phyloP scores from a whole-genome alignment of 1,139 yeast species.

The Kluyveromyces sp. region DNA sequence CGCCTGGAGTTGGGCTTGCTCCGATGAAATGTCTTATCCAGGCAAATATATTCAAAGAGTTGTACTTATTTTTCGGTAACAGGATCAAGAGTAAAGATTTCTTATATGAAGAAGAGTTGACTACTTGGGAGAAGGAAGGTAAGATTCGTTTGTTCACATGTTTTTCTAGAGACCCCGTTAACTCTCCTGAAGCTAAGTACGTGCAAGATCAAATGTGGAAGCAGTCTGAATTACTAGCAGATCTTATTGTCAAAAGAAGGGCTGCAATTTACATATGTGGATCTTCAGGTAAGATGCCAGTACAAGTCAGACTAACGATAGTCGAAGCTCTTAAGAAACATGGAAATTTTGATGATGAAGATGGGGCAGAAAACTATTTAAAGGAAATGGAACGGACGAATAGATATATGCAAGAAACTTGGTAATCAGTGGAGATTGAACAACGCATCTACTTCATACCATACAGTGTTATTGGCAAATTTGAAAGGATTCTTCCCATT shows the following conservation, averaged over 20 bases:
- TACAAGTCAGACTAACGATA: constrained; percentile 74
- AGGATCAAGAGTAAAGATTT: constrained; percentile 62
- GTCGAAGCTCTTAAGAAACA: constrained; percentile 48
- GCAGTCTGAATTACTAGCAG: constrained; percentile 42
- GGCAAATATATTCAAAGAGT: constrained; percentile 23
- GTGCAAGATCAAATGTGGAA: constrained; percentile 67
- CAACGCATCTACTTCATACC: constrained; percentile 29
- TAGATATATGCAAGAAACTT: constrained; percentile 83
- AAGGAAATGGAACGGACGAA: constrained; percentile 56
- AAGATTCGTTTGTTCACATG: constrained; percentile 44
- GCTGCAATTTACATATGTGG: constrained; percentile 81
- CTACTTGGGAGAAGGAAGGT: constrained; percentile 30
- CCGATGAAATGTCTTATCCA: constrained; percentile 66
- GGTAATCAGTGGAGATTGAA: constrained; percentile 41
- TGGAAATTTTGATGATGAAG: constrained; percentile 35
- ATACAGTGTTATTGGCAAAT: constrained; percentile 22
- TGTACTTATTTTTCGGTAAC: constrained; percentile 69
- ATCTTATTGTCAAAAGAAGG: constrained; percentile 44
- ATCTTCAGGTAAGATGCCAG: constrained; percentile 91
- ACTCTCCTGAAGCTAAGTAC: constrained; percentile 41
- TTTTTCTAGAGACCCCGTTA: constrained; percentile 53
- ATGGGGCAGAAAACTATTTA: constrained; percentile 46
- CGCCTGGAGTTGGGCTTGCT: constrained; percentile 93
- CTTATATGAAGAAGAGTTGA: constrained; percentile 55
- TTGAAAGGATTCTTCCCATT: constrained; percentile 21